Conservation (phyloP, 2,329 filamentous ascomycete genomes). For the Ophiostoma sp. region DNA sequence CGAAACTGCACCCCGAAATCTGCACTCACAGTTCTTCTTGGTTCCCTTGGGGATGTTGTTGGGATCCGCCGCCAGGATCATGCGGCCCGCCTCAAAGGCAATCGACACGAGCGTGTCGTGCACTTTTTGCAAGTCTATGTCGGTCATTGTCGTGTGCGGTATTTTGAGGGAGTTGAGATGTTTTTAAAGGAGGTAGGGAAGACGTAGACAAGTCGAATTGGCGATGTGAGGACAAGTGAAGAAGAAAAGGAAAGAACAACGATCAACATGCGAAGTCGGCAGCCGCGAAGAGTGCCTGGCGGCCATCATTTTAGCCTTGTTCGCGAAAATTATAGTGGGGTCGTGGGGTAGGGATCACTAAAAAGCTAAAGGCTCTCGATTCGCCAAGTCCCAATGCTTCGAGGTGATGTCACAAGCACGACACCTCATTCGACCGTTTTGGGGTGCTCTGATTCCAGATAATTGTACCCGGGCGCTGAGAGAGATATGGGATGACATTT, state of each 20-base stretch:
- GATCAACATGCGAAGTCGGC: not conserved
- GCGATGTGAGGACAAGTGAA: not conserved
- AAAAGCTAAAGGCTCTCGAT: not conserved
- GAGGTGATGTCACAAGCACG: conserved; percentile 27
- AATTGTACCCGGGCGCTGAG: not conserved
- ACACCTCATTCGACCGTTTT: not conserved
- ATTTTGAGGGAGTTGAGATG: no score
- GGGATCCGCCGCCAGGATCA: conserved; percentile 64
- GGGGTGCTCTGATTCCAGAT: not conserved
- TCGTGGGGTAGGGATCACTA: conserved; percentile 25
- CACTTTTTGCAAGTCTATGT: conserved; percentile 60
- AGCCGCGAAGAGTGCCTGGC: not conserved
- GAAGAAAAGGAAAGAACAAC: not conserved
- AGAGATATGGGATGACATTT: not conserved
- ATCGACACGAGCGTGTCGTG: conserved; percentile 61
- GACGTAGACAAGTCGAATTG: not conserved
- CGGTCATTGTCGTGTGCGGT: conserved; percentile 46
- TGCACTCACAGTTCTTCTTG: conserved; percentile 61
- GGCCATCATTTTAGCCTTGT: not conserved
- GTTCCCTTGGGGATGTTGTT: conserved; percentile 57
- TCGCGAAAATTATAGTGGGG: conserved; percentile 22
- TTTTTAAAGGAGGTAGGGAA: not conserved
- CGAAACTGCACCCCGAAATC: no score
- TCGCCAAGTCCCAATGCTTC: not conserved
- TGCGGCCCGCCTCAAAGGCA: conserved; percentile 63